Conservation (phyloP, 1,139 yeast species). For the Hyphopichia khmerensis region DNA sequence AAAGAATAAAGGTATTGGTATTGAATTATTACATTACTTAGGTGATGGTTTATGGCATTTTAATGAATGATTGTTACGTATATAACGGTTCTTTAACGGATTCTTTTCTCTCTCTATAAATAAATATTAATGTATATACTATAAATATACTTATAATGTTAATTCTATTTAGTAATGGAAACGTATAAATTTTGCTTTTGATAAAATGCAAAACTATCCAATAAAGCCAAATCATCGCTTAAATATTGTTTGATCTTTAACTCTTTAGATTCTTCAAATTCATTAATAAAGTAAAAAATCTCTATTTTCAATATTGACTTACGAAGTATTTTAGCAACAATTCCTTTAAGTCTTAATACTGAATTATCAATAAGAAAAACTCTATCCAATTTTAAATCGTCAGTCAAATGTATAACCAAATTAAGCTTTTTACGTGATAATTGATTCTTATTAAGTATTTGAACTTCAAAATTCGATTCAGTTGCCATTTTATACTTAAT, state of each 20-base stretch:
- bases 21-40: constrained; percentile 78
- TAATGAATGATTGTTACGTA: constrained; percentile 19
- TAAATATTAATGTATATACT: neutral
- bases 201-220: constrained; percentile 34
- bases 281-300: constrained; percentile 17
- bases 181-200: constrained; percentile 24
- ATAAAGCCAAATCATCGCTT: constrained; percentile 34
- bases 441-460: constrained; percentile 3
- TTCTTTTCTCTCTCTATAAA: neutral
- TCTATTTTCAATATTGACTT: constrained; percentile 17
- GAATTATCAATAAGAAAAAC: constrained; percentile 22
- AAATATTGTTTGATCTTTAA: constrained; percentile 11
- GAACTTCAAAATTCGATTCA: neutral
- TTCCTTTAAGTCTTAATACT: constrained; percentile 29
- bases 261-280: constrained; percentile 9
- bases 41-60: constrained; percentile 90
- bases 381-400: constrained; percentile 8
- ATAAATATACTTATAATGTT: neutral
- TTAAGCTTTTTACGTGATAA: constrained; percentile 10
- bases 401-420: constrained; percentile 9
- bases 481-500: constrained; percentile 21
- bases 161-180: neutral
- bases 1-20: constrained; percentile 85
- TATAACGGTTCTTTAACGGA: too few relatives aligned
- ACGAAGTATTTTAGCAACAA: constrained; percentile 12